Percentiles rank a stretch among this genome's conserved stretches.
Evolutionary conservation across 2,329 filamentous ascomycete species (phyloP).

Genomic region (Mollisiaceae sp.): DNA sequence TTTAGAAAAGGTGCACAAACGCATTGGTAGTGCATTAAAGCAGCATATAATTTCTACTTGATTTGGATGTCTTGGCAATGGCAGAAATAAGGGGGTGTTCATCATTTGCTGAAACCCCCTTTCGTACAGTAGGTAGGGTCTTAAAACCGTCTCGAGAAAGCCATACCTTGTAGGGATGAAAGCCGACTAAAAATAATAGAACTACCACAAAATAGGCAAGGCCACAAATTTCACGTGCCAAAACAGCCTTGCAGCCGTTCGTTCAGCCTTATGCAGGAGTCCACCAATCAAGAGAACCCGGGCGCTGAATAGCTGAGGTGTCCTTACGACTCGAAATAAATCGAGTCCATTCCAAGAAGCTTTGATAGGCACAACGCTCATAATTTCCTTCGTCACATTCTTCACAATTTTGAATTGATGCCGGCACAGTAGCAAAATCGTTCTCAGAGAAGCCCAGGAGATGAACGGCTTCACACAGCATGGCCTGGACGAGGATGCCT

Average conservation of each 20-base stretch:
- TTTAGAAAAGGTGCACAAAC: too few relatives aligned
- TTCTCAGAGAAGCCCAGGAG: conserved; percentile 23
- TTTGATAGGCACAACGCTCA: conserved; percentile 24
- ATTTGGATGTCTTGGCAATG: too few relatives aligned
- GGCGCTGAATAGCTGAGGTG: conserved; percentile 24
- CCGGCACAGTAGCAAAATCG: conserved; percentile 11
- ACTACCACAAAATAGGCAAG: neutral
- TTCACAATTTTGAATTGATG: conserved; percentile 22
- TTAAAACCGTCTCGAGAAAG: neutral
- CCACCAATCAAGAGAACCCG: conserved; percentile 15
- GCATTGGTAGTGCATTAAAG: too few relatives aligned
- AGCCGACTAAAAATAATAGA: neutral
- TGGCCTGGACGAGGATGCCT: conserved; percentile 76
- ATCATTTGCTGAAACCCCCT: too few relatives aligned
- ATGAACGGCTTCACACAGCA: conserved; percentile 80
- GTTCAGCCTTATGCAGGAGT: conserved; percentile 29
- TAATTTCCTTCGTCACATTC: conserved; percentile 12
- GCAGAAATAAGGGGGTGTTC: too few relatives aligned
- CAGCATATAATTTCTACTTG: too few relatives aligned
- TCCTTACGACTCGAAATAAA: conserved; percentile 26
- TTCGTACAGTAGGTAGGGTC: too few relatives aligned
- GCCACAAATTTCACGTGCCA: neutral
- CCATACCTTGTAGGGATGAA: neutral
- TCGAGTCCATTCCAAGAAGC: conserved; percentile 22
- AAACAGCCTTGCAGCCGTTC: neutral